Base-by-base conservation (phyloP, 1,284 basidiomycete species). In the Clitocybe nebularis region DNA sequence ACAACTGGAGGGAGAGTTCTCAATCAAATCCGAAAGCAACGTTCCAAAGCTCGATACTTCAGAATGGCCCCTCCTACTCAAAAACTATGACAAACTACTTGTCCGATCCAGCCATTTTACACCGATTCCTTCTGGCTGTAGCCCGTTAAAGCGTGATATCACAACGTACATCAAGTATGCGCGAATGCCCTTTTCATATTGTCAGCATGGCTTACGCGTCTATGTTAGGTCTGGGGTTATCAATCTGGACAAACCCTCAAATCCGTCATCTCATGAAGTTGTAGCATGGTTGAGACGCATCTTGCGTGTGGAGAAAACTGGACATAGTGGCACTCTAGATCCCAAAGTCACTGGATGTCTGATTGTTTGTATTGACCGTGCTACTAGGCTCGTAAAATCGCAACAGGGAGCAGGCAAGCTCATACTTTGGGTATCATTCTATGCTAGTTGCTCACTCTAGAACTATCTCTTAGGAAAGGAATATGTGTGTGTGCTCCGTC, bases 221-320 rank as follows among this genome's bases (percentile, higher is more conserved):
- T 41, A 25, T n/a, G n/a, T 37, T 52, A 93, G 90, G 71, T 93
- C 93, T 49, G 96, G 96, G 55, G 92, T 97, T 45, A 99, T 99
- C 67, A 98, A 99, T 73, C 77, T 99, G 54, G 96, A 99, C 79
- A 99, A 99, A 66, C 96, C 96, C 19, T 98, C 95, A 36, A 99
- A 99, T 71, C 96, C 96, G 5, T 99, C 96, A 3, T 98, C 95
- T n/a, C 96, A 99, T 71, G 96, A 99, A 75, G 96, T 99, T 44
- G 96, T 99, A 51, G 96, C 96, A 11, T 99, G 96, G 96, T 72
- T 99, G 51, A 81, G 95, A 56, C 82, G 96, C 20, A 99, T 99
- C 54, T 69, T 99, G 40, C 84, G 95, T 20, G 90, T 90, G 24
- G 95, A 99, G 68, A 99, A 99, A 73, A 99, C 96, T 0, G 96